These are phyloP conservation scores for Kazachstania sp. DNA, from an alignment of 1,139 yeast genomes.

Conservation along the genomic window DNA sequence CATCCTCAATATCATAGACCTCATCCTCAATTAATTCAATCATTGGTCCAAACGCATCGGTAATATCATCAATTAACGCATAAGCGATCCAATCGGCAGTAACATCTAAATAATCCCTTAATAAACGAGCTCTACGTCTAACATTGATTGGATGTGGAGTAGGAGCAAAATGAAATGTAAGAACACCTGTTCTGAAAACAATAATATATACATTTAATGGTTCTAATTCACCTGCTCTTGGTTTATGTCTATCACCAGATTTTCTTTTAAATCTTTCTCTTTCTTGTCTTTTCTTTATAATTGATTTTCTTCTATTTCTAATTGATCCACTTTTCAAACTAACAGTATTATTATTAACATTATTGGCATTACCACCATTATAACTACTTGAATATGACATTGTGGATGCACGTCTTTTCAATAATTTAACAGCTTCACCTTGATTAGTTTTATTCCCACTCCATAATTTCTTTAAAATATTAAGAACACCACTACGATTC, in stretches of 20 bases:
- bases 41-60: conserved; percentile 96
- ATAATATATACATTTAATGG: conserved; percentile 90
- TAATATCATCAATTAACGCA: conserved; percentile 92
- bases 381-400: conserved; percentile 4
- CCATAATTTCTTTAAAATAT: conserved; percentile 1
- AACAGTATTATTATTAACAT: background rate
- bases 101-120: conserved; percentile 81
- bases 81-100: conserved; percentile 96
- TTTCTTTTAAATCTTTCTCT: conserved; percentile 34
- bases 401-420: conserved; percentile 6
- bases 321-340: conserved; percentile 4
- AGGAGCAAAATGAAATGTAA: conserved; percentile 89
- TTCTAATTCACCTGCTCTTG: conserved; percentile 67
- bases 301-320: conserved; percentile 9
- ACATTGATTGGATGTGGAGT: conserved; percentile 96
- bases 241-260: conserved; percentile 37
- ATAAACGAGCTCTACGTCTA: conserved; percentile 78
- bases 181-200: conserved; percentile 82
- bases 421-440: conserved; percentile 5
- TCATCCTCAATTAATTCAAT: conserved; percentile 89
- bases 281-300: conserved; percentile 30
- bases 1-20: conserved; percentile 85
- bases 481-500: background rate
- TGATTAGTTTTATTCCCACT: background rate
- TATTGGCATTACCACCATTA: background rate